Evolutionary conservation across 345 rosid species (phyloP), one percentile per base, ranked within the genome.

Genomic region (Schrenkiella parvula): DNA sequence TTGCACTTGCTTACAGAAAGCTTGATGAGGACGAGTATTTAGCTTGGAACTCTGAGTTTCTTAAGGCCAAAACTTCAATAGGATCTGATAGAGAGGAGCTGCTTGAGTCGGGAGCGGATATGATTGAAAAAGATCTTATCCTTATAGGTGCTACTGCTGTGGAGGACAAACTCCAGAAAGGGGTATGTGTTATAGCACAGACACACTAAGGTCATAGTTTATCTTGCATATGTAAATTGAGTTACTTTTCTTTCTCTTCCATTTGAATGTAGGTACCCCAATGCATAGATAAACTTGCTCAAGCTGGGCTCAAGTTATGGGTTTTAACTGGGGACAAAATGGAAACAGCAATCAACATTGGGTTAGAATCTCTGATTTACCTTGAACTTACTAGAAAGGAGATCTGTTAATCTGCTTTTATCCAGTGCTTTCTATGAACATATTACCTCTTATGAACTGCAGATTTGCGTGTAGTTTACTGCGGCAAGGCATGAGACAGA

Each of bases 291-390:
- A 89, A 89, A 75, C 96, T 95, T 70, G 97, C 97, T 19, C 98
- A 89, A 83, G 99, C 97, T 79, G 97, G 98, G 48, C 89, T 95
- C 72, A 95, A 91, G 82, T 41, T 95, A 62, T 95, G 99, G 99
- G 98, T 95, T 80, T 71, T 95, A 82, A 95, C 99, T 22, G 99
- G 99, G 70, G 99, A 95, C 80, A 95, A 95, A 76, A 88, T 95
- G 99, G 99, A 95, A 88, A 95, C 99, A 56, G 99, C 99, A 60
- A 91, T 95, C 73, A 95, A 95, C 77, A 95, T 95, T 47, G 99
- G 99, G 99, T 95, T 50, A 66, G 92, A 66, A 54, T 59, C 68
- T 55, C 46, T 74, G 47, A n/a, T 56, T 48, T 66, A 29, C 28
- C 18, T 64, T 55, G 26, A 25, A 46, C 29, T 68, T 73, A 26